Evolutionary conservation across 2,329 filamentous ascomycete species (phyloP).

Genomic region (Aspergillus latus): DNA sequence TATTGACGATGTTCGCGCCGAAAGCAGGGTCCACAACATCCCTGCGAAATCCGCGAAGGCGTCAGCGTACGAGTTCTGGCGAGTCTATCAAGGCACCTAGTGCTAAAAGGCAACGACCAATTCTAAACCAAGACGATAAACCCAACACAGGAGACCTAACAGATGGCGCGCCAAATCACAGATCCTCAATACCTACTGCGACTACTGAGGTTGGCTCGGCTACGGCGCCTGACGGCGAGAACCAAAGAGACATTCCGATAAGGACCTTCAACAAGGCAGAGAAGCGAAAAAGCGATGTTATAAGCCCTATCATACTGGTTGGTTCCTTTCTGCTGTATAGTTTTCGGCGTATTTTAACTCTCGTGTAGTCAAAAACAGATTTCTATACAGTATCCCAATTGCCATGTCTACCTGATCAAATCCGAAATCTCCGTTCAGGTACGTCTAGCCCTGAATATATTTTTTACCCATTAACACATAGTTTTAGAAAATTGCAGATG

Average conservation of each 20-base stretch:
- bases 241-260: slow-evolving; percentile 36
- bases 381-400: slow-evolving; percentile 85
- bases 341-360: background rate
- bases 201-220: background rate
- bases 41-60: slow-evolving; percentile 38
- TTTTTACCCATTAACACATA: slow-evolving; percentile 17
- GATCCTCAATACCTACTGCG: slow-evolving; percentile 16
- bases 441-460: slow-evolving; percentile 33
- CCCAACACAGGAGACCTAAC: slow-evolving; percentile 26
- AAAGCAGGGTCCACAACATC: slow-evolving; percentile 32
- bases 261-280: slow-evolving; percentile 41
- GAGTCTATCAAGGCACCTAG: slow-evolving; percentile 48
- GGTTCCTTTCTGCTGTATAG: slow-evolving; percentile 7
- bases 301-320: slow-evolving; percentile 41
- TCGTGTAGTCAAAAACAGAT: slow-evolving; percentile 70
- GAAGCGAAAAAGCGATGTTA: slow-evolving; percentile 29
- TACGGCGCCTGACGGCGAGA: slow-evolving; percentile 18
- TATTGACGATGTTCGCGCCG: slow-evolving; percentile 40
- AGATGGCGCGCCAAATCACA: slow-evolving; percentile 20
- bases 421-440: slow-evolving; percentile 68
- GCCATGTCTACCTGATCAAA: slow-evolving; percentile 74
- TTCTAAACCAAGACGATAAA: slow-evolving; percentile 36
- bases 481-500: slow-evolving; percentile 61
- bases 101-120: slow-evolving; percentile 50
- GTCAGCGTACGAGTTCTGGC: slow-evolving; percentile 45